Evolutionary conservation across 2,329 filamentous ascomycete genomes (phyloP).

Genomic region (Drechslerella stenobrocha): DNA sequence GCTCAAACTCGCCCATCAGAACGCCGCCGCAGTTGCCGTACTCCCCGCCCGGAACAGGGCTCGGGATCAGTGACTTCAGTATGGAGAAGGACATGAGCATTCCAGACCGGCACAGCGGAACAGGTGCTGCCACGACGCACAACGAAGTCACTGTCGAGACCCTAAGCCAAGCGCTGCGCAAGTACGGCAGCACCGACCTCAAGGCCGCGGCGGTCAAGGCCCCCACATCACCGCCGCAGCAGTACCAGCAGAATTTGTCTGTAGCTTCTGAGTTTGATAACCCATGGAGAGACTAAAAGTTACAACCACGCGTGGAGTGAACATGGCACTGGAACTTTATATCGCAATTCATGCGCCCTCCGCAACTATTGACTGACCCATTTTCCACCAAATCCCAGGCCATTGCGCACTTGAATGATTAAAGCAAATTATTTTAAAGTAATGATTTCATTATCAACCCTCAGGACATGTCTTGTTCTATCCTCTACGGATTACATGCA

Average conservation of each 20-base stretch:
- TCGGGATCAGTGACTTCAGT: slow-evolving; percentile 41
- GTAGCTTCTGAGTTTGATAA: slow-evolving; percentile 35
- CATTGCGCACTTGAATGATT: neutral
- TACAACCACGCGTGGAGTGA: neutral
- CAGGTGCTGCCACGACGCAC: slow-evolving; percentile 34
- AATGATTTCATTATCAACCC: slow-evolving; percentile 6
- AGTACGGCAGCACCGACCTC: slow-evolving; percentile 82
- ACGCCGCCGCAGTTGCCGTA: slow-evolving; percentile 46
- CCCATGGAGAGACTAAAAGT: slow-evolving; percentile 39
- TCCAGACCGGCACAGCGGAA: slow-evolving; percentile 22
- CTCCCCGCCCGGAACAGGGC: slow-evolving; percentile 33
- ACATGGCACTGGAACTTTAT: neutral
- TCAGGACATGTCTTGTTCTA: neutral
- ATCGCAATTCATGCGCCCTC: neutral
- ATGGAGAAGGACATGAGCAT: slow-evolving; percentile 49
- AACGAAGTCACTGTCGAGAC: slow-evolving; percentile 76
- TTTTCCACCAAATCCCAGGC: neutral
- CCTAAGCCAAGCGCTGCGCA: slow-evolving; percentile 83
- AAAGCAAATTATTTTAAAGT: neutral
- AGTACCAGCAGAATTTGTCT: neutral
- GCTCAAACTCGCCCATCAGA: slow-evolving; percentile 47
- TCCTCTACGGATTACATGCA: neutral
- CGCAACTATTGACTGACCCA: too few species aligned
- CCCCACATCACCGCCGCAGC: slow-evolving; percentile 16
- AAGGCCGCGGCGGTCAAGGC: slow-evolving; percentile 19